Percentiles rank a stretch among this genome's conserved stretches.
Conservation (phyloP, 148 eudicot genomes). For the Chenopodium suecicum region DNA sequence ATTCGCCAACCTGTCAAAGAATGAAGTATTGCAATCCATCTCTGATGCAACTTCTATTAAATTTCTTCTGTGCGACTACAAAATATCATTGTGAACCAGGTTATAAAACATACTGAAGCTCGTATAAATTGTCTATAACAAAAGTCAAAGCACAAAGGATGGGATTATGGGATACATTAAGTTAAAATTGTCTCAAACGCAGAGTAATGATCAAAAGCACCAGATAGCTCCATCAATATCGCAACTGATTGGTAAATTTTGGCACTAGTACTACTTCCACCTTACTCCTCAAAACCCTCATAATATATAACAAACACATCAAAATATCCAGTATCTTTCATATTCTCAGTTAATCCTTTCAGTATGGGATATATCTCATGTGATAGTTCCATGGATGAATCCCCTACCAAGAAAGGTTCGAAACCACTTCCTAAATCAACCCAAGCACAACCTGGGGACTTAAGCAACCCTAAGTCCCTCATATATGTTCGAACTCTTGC, state of each 20-base stretch:
- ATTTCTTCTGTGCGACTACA: not conserved
- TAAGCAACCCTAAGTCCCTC: conserved; percentile 67
- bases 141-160: not conserved
- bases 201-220: conserved; percentile 4
- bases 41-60: not conserved
- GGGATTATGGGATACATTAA: not conserved
- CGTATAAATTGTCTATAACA: not conserved
- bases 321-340: conserved; percentile 60
- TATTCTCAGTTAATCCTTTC: conserved; percentile 51
- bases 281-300: conserved; percentile 33
- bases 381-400: conserved; percentile 44
- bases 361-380: conserved; percentile 54
- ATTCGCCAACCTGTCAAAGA: not conserved
- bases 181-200: not conserved
- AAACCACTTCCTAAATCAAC: conserved; percentile 61
- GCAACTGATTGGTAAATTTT: not conserved
- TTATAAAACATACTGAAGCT: not conserved
- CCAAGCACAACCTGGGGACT: conserved; percentile 83
- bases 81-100: not conserved
- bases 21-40: not conserved
- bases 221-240: not conserved
- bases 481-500: conserved; percentile 56
- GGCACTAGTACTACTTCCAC: conserved; percentile 4
- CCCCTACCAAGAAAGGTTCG: conserved; percentile 58
- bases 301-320: conserved; percentile 30